Percentiles rank a stretch among this genome's conserved stretches.
Conservation (phyloP, 345 rosid species). For the Pistacia integerrima region DNA sequence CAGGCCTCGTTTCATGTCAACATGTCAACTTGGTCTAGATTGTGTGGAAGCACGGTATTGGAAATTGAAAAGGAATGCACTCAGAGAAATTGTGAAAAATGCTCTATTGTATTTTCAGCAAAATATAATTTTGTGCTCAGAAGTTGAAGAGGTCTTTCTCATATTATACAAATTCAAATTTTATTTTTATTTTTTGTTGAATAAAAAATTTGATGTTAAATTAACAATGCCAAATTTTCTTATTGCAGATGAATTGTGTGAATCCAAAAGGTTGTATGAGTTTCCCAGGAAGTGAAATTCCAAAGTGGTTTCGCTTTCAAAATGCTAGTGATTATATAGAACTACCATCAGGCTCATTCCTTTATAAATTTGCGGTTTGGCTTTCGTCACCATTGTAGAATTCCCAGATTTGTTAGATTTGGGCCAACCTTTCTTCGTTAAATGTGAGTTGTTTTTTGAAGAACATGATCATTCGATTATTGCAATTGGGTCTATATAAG, state of each 20-base stretch:
- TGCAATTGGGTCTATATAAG: too few relatives aligned
- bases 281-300: background rate
- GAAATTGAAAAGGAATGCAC: background rate
- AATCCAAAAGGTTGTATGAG: background rate
- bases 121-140: background rate
- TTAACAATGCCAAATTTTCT: background rate
- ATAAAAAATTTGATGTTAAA: background rate
- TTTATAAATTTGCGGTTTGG: background rate
- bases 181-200: too few relatives aligned
- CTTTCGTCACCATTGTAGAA: background rate
- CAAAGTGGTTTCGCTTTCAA: background rate
- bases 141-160: background rate
- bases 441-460: too few relatives aligned
- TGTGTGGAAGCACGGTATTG: too few relatives aligned
- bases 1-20: too few relatives aligned
- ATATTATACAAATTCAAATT: background rate
- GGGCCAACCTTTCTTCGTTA: too few relatives aligned
- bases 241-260: background rate
- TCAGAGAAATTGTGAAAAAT: background rate
- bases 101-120: background rate
- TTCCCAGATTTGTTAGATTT: constrained; percentile 11
- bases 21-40: too few relatives aligned
- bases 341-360: background rate
- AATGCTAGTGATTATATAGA: background rate
- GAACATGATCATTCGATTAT: too few relatives aligned